These are phyloP conservation scores for Penicillium sp. DNA, from an alignment of 2,329 filamentous ascomycete genomes.

Conservation along the genomic window DNA sequence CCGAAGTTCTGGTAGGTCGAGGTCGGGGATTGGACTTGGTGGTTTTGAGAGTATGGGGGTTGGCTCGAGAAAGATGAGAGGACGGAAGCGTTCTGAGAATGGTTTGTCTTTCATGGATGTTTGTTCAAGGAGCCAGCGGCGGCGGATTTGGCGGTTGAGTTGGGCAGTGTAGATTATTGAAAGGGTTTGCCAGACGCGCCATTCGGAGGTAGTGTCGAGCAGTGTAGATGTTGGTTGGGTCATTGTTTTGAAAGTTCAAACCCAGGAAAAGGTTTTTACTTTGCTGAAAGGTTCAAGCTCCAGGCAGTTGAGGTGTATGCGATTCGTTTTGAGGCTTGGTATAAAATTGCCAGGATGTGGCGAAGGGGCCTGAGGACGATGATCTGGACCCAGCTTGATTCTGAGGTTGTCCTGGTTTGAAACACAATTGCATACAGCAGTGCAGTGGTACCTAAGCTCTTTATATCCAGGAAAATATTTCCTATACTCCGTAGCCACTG, in stretches of 20 bases:
- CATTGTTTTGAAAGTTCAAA: no score
- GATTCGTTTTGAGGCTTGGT: background rate
- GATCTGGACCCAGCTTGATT: background rate
- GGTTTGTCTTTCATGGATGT: slow-evolving; percentile 17
- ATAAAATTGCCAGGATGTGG: background rate
- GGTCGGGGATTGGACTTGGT: background rate
- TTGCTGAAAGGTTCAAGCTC: no score
- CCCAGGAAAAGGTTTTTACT: no score
- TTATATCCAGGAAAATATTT: background rate
- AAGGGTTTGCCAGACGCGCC: slow-evolving; percentile 22
- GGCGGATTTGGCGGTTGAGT: slow-evolving; percentile 23
- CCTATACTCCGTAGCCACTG: background rate
- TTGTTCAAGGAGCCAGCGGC: slow-evolving; percentile 23
- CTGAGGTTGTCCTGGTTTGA: background rate
- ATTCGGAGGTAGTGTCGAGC: slow-evolving; percentile 23
- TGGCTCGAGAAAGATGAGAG: slow-evolving; percentile 20
- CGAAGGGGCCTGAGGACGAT: background rate
- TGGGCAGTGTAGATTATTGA: slow-evolving; percentile 19
- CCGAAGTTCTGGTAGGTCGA: slow-evolving; percentile 1
- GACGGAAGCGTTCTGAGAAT: slow-evolving; percentile 14
- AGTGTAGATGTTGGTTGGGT: background rate
- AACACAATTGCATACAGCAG: background rate
- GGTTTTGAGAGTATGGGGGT: slow-evolving; percentile 16
- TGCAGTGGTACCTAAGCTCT: background rate
- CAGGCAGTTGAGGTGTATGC: no score